phyloP scores from a whole-genome alignment of 129 eudicot species.

The Tagetes patula region DNA sequence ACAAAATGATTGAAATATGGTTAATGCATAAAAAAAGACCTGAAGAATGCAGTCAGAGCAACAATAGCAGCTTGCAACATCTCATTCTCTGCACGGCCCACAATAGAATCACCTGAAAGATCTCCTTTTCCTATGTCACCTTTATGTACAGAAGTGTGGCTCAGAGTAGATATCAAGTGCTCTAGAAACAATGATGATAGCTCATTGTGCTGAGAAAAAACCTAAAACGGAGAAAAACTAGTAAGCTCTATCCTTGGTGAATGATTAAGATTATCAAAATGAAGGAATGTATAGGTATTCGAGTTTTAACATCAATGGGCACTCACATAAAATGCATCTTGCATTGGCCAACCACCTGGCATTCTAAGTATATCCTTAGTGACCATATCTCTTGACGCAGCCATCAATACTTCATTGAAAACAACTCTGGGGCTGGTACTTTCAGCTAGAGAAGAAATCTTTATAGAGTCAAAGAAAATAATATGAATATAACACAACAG shows the following conservation, averaged over 20 bases:
- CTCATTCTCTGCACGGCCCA: slow-evolving; percentile 49
- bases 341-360: slow-evolving; percentile 99
- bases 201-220: slow-evolving; percentile 79
- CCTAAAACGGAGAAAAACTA: slow-evolving; percentile 36
- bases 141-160: slow-evolving; percentile 53
- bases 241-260: not conserved
- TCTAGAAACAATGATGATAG: slow-evolving; percentile 84
- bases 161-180: slow-evolving; percentile 71
- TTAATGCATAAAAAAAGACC: slow-evolving; percentile 42
- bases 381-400: slow-evolving; percentile 87
- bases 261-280: not conserved
- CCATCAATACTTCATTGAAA: slow-evolving; percentile 77
- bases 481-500: not conserved
- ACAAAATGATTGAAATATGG: slow-evolving; percentile 4
- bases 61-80: slow-evolving; percentile 77
- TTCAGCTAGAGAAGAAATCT: slow-evolving; percentile 92
- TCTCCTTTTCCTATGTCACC: slow-evolving; percentile 64
- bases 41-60: slow-evolving; percentile 94
- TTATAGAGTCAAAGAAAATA: slow-evolving; percentile 52
- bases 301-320: not conserved
- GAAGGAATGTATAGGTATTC: not conserved
- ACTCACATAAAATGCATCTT: slow-evolving; percentile 92
- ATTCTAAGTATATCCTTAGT: slow-evolving; percentile 90
- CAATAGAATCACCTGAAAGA: slow-evolving; percentile 40
- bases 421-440: slow-evolving; percentile 72